Base-by-base conservation (phyloP, 306 rosid species). In the Cicer bijugum region DNA sequence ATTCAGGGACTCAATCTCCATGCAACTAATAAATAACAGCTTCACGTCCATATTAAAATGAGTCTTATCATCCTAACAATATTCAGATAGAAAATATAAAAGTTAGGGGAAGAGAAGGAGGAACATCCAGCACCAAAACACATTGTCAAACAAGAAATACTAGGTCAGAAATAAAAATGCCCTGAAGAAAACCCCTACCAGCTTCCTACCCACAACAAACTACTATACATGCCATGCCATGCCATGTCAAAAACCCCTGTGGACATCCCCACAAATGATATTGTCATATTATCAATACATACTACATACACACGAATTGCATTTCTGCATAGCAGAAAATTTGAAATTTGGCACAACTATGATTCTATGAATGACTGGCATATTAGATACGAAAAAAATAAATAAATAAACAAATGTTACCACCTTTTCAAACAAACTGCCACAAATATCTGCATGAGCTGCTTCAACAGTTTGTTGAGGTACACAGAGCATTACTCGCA, bases 381-480 rank as follows among this genome's bases (percentile, higher is more conserved):
- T 51, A 66, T 14, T 62, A 45, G 71, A 33, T 11, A 74, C 64
- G 44, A 55, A 40, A 42, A 51, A 61, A 74, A 77, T 37, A 70
- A 23, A 68, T 62, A 45, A 40, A 51, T 45, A 74, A 79, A 42
- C 73, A 23, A 68, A 69, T 48, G 59, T 51, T 40, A 46, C 72
- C 72, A 91, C 99, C 96, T 90, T 91, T 75, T 90, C 97, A 90
- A 94, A 94, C 87, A 94, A 81, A 84, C 88, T 83, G 77, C 99
- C 99, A 87, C 99, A 94, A 62, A 94, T 94, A 80, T 90, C 99
- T 55, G 90, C 76, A 74, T 94, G 99, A 50, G 95, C 97, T 17
- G 97, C 92, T 83, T 94, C 97, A 72, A 94, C 95, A 40, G 78
- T 86, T 76, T 85, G 89, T 70, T 91, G 97, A 74, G 99, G 96